Percentiles rank a stretch among this genome's conserved stretches.
Conservation (phyloP, 2,329 filamentous ascomycete species). For the Biscogniauxia mediterranea region DNA sequence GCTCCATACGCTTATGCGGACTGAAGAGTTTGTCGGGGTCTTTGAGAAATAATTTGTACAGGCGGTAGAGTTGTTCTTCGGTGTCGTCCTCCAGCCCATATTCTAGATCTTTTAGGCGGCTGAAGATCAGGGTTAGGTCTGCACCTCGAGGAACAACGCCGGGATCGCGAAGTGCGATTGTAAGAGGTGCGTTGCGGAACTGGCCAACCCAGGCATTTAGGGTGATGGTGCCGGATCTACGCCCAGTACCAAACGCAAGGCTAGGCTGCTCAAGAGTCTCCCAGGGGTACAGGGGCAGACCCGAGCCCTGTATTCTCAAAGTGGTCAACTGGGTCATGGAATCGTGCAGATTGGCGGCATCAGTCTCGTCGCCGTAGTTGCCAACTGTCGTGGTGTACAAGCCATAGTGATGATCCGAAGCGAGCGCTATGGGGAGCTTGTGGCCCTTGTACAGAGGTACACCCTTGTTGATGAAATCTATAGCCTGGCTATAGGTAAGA, state of each 20-base stretch:
- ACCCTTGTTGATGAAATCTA: conserved; percentile 57
- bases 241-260: conserved; percentile 65
- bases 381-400: conserved; percentile 53
- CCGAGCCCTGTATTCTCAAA: conserved; percentile 44
- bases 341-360: conserved; percentile 50
- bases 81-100: conserved; percentile 45
- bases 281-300: conserved; percentile 54
- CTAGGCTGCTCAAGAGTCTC: conserved; percentile 73
- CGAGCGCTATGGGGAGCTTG: conserved; percentile 53
- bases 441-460: conserved; percentile 57
- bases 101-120: conserved; percentile 59
- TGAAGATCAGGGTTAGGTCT: conserved; percentile 55
- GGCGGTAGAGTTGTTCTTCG: conserved; percentile 57
- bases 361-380: conserved; percentile 39
- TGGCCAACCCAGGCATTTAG: conserved; percentile 67
- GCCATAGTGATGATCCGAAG: conserved; percentile 53
- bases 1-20: conserved; percentile 64
- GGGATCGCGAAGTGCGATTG: conserved; percentile 57
- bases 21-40: conserved; percentile 62
- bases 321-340: conserved; percentile 60
- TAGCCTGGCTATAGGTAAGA: conserved; percentile 52
- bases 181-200: conserved; percentile 54
- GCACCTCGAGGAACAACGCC: conserved; percentile 60
- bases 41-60: conserved; percentile 67
- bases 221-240: conserved; percentile 66